These are phyloP conservation scores for Backusella morwellensis DNA, from an alignment of 192 early-diverging fungal genomes.

Conservation along the genomic window DNA sequence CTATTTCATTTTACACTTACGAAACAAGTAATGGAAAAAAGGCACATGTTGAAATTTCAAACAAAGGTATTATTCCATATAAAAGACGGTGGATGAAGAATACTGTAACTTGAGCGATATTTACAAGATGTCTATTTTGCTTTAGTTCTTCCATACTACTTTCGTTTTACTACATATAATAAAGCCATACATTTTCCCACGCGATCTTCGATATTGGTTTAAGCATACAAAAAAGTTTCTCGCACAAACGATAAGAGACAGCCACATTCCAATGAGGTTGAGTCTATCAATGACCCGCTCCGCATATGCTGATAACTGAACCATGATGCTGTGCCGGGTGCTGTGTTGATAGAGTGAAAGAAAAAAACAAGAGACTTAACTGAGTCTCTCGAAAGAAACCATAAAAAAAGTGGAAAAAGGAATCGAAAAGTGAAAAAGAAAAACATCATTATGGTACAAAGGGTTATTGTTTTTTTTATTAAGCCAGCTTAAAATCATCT, in stretches of 20 bases:
- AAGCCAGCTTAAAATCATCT: background rate
- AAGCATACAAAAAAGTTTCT: slow-evolving; percentile 29
- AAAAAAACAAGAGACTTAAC: background rate
- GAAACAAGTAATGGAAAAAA: slow-evolving; percentile 30
- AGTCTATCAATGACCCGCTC: slow-evolving; percentile 30
- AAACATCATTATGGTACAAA: background rate
- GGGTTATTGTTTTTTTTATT: background rate
- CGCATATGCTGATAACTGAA: slow-evolving; percentile 23
- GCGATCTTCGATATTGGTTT: slow-evolving; percentile 25
- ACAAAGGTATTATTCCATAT: slow-evolving; percentile 28
- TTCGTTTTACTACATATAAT: background rate
- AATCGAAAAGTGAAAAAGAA: slow-evolving; percentile 1
- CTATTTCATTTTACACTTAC: slow-evolving; percentile 20
- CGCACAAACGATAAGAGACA: slow-evolving; percentile 23
- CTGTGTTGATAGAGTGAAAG: background rate
- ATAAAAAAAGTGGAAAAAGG: background rate
- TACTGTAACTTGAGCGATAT: slow-evolving; percentile 27
- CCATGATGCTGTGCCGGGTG: slow-evolving; percentile 11
- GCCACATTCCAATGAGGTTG: slow-evolving; percentile 33
- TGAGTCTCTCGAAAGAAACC: background rate
- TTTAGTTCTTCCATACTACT: background rate
- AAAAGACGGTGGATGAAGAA: slow-evolving; percentile 25
- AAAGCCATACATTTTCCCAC: slow-evolving; percentile 25
- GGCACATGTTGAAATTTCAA: slow-evolving; percentile 27
- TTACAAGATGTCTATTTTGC: slow-evolving; percentile 26